These are phyloP conservation scores for Uronychia binucleata DNA, from an alignment of 73 alveolate genomes.

Conservation along the genomic window DNA sequence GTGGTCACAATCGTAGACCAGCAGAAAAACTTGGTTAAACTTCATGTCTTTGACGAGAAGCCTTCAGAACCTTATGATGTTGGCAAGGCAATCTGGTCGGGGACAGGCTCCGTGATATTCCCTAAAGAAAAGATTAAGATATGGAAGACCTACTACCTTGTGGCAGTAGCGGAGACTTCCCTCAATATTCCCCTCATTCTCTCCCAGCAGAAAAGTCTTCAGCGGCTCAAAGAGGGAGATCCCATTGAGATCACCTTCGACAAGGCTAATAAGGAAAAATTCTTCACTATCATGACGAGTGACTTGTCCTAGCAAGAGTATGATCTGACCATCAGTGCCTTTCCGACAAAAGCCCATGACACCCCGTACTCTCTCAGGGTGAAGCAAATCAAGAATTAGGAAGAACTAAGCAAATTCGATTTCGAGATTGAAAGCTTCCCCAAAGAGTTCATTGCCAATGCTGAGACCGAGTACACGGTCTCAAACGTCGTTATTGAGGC, in stretches of 20 bases:
- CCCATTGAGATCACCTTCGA: neutral
- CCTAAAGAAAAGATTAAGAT: neutral
- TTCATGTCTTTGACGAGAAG: neutral
- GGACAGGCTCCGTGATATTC: neutral
- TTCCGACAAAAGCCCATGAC: neutral
- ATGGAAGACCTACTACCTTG: neutral
- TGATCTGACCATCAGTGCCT: neutral
- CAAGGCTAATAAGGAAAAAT: neutral
- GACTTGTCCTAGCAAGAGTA: neutral
- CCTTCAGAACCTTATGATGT: neutral
- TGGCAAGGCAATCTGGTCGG: neutral
- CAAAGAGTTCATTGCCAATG: neutral
- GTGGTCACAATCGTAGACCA: neutral
- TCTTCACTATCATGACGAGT: neutral
- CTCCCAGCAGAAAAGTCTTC: neutral
- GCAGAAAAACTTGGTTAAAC: neutral
- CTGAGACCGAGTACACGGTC: neutral
- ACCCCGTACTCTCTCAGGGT: neutral
- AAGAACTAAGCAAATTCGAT: neutral
- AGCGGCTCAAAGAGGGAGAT: neutral
- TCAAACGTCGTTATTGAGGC: neutral
- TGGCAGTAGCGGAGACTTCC: neutral
- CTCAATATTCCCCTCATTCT: neutral
- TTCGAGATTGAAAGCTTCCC: neutral
- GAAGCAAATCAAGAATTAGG: neutral